Evolutionary conservation across 2,329 filamentous ascomycete genomes (phyloP), one percentile per base, ranked within the genome.

Genomic region (Lasiodiplodia sp.): DNA sequence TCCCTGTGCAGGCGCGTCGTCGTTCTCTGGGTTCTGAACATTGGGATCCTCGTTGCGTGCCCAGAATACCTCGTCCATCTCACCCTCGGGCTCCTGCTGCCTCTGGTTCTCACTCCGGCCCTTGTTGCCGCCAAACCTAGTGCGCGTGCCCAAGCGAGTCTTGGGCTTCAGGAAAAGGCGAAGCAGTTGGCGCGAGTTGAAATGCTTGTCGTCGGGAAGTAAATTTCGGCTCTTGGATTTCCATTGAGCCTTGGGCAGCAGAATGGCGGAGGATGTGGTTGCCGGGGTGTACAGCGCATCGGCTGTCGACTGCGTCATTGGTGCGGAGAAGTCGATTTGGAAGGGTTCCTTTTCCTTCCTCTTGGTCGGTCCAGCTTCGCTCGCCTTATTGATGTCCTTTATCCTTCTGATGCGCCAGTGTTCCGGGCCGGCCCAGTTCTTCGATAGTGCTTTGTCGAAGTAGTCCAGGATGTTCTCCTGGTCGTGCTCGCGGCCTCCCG

Each of bases 351-450:
- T 99, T 79, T 98, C 96, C 80, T 97, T 98, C 71, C 94, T 88
- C 74, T 90, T 88, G 71, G 90, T 75, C 79, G 87, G 74, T 74
- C 82, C 80, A 38, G 82, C 83, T 16, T 87, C 84, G 10, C 87
- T 83, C 8, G 88, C 85, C 79, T 94, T 94, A 74, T 79, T 84
- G 16, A 78, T 81, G 68, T 90, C 87, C 74, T 98, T 98, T 79
- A 99, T 96, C 76, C 94, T 93, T 71, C 92, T 88, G 77, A 99
- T 98, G 73, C 95, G 91, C 96, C 96, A 99, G 80, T 99, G 96
- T 79, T 98, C 96, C n/a, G 96, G 95, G 60, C 94, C 96, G 6
- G 92, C 91, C 95, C 96, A 99, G 76, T 97, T 97, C 86, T 97
- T 98, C 78, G 96, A 93, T 53, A 98, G 83, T 2, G 95, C 94